Base-by-base conservation (phyloP, 768 basidiomycete species). In the Phallus indusiatus region DNA sequence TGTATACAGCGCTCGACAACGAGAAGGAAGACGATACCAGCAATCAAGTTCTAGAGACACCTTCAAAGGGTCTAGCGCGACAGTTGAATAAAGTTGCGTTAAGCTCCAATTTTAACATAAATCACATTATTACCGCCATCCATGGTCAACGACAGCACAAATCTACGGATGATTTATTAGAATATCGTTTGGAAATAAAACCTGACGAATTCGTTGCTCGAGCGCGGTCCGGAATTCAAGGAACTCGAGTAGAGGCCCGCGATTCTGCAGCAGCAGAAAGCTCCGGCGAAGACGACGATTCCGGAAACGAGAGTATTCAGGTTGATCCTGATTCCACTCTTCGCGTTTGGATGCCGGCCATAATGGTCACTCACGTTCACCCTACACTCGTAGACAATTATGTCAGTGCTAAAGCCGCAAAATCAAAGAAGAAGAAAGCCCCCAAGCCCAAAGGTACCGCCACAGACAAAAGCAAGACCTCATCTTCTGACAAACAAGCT, bases 301-400 rank as follows among this genome's bases (percentile, higher is more conserved):
- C 75, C 0, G 76, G 71, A 1, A 76, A 74, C n/a, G 72, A 70
- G 11, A 66, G 61, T 46, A 70, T 73, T 46, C 70, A 80, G 3
- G 72, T 76, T 1, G 78, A 82, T 62, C 84, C 85, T 0, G 71
- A 74, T n/a, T 77, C 74, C 52, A 79, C 80, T 56, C 68, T 85
- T 53, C 77, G 86, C 14, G 68, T 92, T 11, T 95, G 92, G 92
- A 79, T 93, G 71, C 88, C 92, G 0, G 90, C 87, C 21, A 84
- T 78, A 55, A 85, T 95, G 77, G 79, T 94, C 11, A 71, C 74
- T 12, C 69, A 82, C 34, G 89, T 80, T 1, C 85, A 83, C 60
- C 87, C 90, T 9, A 70, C 72, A 3, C 67, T 94, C 21, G 85
- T 86, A 5, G 71, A 78, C 47, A 77, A 77, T 17, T 93, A 78